These are phyloP conservation scores for Peronospora tabacina DNA, from an alignment of 352 stramenopile genomes.

Conservation along the genomic window DNA sequence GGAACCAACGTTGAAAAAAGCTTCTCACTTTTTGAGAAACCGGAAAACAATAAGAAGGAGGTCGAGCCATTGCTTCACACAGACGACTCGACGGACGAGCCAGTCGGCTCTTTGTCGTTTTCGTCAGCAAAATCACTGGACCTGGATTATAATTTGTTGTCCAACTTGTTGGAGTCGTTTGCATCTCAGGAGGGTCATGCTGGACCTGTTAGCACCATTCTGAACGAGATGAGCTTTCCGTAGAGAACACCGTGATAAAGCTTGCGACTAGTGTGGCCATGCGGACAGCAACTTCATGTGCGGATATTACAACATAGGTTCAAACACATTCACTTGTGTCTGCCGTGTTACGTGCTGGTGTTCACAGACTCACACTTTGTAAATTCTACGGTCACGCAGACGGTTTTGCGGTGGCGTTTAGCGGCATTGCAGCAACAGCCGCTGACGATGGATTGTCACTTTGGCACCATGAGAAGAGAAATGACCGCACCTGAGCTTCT, in stretches of 20 bases:
- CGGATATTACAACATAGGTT: slow-evolving; percentile 19
- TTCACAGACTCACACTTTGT: slow-evolving; percentile 2
- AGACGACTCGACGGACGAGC: slow-evolving; percentile 4
- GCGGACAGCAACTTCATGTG: slow-evolving; percentile 3
- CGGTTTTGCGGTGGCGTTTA: neutral
- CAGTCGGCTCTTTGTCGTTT: slow-evolving; percentile 16
- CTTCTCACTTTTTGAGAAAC: slow-evolving; percentile 34
- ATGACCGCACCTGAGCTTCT: slow-evolving; percentile 35
- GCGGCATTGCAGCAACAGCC: neutral
- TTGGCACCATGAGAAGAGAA: slow-evolving; percentile 42
- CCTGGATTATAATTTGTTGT: slow-evolving; percentile 77
- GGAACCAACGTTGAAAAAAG: slow-evolving; percentile 49
- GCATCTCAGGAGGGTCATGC: slow-evolving; percentile 65
- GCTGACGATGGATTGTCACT: neutral
- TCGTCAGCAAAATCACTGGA: slow-evolving; percentile 47
- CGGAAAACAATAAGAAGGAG: slow-evolving; percentile 14
- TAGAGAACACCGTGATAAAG: slow-evolving; percentile 8
- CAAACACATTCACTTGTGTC: slow-evolving; percentile 12
- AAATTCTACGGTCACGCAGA: neutral
- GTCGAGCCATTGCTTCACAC: slow-evolving; percentile 1
- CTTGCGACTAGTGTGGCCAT: neutral
- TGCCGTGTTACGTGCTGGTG: slow-evolving; percentile 7
- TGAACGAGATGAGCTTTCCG: slow-evolving; percentile 50
- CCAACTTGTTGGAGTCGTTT: slow-evolving; percentile 76
- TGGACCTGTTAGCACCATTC: slow-evolving; percentile 68